Conservation (phyloP, 2,329 filamentous ascomycete genomes). For the Pyrenochaeta sp. region DNA sequence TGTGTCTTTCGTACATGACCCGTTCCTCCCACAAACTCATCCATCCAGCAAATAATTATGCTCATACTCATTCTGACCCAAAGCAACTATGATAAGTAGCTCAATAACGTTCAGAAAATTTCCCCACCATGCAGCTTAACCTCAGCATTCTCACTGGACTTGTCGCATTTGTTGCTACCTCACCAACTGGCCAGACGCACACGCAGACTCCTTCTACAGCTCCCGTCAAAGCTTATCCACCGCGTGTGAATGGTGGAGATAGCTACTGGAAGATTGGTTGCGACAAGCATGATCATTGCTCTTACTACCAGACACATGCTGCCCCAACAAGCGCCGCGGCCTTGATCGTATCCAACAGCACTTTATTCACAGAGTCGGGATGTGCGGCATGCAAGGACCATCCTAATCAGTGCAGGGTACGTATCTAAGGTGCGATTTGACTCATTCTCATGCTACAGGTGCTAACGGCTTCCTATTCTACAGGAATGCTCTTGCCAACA, state of each 20-base stretch:
- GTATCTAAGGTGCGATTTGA: too few species aligned
- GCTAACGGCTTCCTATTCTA: neutral
- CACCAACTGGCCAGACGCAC: slow-evolving; percentile 3
- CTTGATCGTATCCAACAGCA: neutral
- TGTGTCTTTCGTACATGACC: slow-evolving; percentile 17
- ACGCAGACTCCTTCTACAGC: neutral
- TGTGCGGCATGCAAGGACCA: slow-evolving; percentile 5
- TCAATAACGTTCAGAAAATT: neutral
- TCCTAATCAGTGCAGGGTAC: neutral
- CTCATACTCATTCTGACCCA: slow-evolving; percentile 11
- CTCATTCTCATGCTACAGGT: neutral
- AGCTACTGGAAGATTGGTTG: slow-evolving; percentile 16
- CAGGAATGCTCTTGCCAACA: neutral
- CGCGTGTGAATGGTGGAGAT: neutral
- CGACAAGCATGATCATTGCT: slow-evolving; percentile 10
- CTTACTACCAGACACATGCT: slow-evolving; percentile 3
- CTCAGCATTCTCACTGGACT: slow-evolving; percentile 17
- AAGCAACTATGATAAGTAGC: neutral
- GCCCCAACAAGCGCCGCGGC: neutral
- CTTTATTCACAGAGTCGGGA: slow-evolving; percentile 1
- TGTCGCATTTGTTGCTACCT: slow-evolving; percentile 12
- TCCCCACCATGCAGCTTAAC: slow-evolving; percentile 13
- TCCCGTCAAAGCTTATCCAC: neutral
- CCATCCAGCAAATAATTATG: slow-evolving; percentile 17
- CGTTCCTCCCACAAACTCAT: slow-evolving; percentile 10